Evolutionary conservation across 345 rosid species (phyloP), one percentile per base, ranked within the genome.

Genomic region (Citrus sp.): DNA sequence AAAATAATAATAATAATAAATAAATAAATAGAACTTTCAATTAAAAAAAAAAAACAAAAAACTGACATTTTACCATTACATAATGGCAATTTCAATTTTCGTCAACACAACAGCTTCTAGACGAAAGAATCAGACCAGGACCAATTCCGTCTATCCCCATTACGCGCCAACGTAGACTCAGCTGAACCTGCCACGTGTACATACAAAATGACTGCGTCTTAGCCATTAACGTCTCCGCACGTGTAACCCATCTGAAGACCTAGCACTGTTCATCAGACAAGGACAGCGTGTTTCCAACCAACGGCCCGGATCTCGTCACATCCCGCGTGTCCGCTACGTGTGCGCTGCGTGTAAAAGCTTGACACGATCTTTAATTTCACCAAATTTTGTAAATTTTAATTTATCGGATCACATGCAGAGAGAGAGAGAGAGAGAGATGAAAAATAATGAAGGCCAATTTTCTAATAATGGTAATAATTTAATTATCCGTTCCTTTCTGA

Each of bases 111-210:
- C 3, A 34, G 14, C 25, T 61, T 78, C 82, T 70, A 60, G 80
- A 82, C 60, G 40, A 64, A 63, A 18, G 28, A 35, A 40, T 59
- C 65, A 72, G 59, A 56, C 24, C 54, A 14, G 8, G 84, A 81
- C 80, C 78, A 16, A 64, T 61, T 80, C 75, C 22, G 61, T 56
- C 65, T 10, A 7, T 38, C 69, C 59, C 3, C 35, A 27, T 54
- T 78, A 84, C 84, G 80, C 84, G 84, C 83, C 82, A 76, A 77
- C 75, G 79, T 77, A 58, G 83, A 79, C 81, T 63, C 25, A 67
- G 83, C 67, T 62, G 70, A 65, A 14, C 14, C 58, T 5, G 55
- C 82, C 80, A 76, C 76, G 76, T 84, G 72, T 30, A 46, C 34
- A 7, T 5, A 13, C 21, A 56, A 46, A 10, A 19, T 58, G 67